Percentiles rank a stretch among this genome's conserved stretches.
Conservation (phyloP, 129 eudicot species). For the Helianthus tuberosus region DNA sequence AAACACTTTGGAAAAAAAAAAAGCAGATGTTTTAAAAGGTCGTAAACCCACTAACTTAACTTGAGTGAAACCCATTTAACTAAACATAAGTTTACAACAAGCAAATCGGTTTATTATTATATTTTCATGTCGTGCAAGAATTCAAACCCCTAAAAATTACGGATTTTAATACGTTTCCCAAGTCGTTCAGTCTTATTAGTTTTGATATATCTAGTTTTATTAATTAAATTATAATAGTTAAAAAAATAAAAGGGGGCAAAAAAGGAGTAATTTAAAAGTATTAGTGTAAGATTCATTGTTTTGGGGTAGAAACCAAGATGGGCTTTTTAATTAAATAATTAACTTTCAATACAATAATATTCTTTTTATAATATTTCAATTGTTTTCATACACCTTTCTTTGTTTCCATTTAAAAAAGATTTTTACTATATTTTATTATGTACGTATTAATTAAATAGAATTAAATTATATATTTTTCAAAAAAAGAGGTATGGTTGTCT, state of each 20-base stretch:
- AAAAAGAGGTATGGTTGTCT: slow-evolving; percentile 47
- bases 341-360: slow-evolving; percentile 22
- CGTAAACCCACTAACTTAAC: no score
- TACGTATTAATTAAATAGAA: not conserved
- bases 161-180: no score
- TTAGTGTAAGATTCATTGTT: slow-evolving; percentile 35
- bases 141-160: no score
- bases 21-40: no score
- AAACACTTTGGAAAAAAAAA: no score
- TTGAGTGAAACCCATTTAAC: no score
- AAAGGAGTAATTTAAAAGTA: slow-evolving; percentile 19
- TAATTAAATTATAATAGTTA: no score
- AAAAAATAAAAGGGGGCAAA: not conserved
- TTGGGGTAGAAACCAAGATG: slow-evolving; percentile 37
- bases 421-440: slow-evolving; percentile 16
- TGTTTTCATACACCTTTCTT: slow-evolving; percentile 41
- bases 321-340: slow-evolving; percentile 21
- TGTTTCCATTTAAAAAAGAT: slow-evolving; percentile 30
- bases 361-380: slow-evolving; percentile 37
- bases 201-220: no score
- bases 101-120: no score
- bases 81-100: no score
- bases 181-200: no score
- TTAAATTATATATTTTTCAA: slow-evolving; percentile 21
- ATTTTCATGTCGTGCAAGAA: no score